Evolutionary conservation across 345 rosid species (phyloP).

Genomic region (Eucalyptus cloeziana): DNA sequence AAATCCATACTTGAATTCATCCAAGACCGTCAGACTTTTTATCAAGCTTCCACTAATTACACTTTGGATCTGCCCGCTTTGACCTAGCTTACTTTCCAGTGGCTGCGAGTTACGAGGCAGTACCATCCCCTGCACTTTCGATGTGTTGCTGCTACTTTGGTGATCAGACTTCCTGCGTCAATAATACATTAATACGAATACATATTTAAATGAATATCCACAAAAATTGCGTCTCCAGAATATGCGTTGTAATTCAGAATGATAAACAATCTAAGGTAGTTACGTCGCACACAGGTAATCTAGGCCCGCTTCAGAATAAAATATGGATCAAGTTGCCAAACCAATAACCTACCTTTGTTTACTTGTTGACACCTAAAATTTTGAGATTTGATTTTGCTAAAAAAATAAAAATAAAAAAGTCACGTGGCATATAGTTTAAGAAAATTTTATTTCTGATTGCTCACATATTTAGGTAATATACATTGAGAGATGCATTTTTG

Average conservation of each 20-base stretch:
- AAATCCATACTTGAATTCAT: constrained; percentile 67
- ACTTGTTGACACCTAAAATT: too few relatives aligned
- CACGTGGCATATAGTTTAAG: too few relatives aligned
- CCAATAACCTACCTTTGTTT: not conserved
- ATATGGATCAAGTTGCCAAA: not conserved
- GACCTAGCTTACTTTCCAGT: constrained; percentile 12
- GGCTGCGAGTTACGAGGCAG: constrained; percentile 9
- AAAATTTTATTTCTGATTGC: too few relatives aligned
- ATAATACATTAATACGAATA: not conserved
- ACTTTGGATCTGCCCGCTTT: not conserved
- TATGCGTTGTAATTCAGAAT: not conserved
- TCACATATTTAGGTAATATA: too few relatives aligned
- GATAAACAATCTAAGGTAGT: not conserved
- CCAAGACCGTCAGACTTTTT: constrained; percentile 16
- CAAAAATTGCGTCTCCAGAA: not conserved
- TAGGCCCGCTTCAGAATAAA: not conserved
- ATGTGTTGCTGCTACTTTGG: not conserved
- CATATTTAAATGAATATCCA: not conserved
- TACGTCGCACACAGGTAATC: not conserved
- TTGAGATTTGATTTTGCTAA: too few relatives aligned
- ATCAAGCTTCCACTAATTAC: constrained; percentile 3
- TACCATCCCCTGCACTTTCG: constrained; percentile 5
- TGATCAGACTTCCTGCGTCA: constrained; percentile 8
- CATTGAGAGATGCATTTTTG: too few relatives aligned
- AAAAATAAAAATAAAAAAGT: too few relatives aligned